These are phyloP conservation scores for Actinomucor elegans DNA, from an alignment of 371 early-diverging fungal species.

Conservation along the genomic window DNA sequence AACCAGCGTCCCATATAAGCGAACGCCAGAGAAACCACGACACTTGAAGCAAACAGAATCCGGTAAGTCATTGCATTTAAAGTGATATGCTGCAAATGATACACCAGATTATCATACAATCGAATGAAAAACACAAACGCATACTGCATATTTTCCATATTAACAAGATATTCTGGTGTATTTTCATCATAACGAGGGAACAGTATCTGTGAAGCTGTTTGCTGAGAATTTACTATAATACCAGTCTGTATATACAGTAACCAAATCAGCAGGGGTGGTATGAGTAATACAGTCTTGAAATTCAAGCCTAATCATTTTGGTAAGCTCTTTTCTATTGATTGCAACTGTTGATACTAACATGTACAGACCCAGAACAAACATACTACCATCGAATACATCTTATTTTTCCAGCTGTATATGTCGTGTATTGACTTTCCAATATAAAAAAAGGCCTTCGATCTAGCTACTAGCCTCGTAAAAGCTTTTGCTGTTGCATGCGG, in stretches of 20 bases:
- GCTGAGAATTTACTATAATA: conserved; percentile 1
- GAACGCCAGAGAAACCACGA: conserved; percentile 1
- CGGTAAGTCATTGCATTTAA: conserved; percentile 22
- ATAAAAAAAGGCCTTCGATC: conserved; percentile 37
- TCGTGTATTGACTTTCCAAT: conserved; percentile 20
- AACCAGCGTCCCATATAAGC: conserved; percentile 5
- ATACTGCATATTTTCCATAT: conserved; percentile 37
- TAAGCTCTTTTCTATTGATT: no score
- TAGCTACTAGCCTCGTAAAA: conserved; percentile 41
- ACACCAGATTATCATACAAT: conserved; percentile 41
- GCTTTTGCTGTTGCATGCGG: conserved; percentile 45
- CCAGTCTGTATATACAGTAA: conserved; percentile 25
- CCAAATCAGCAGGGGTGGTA: conserved; percentile 23
- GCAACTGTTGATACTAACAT: conserved; percentile 18
- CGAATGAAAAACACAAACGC: conserved; percentile 33
- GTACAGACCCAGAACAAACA: conserved; percentile 18
- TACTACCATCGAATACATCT: conserved; percentile 8
- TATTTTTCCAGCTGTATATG: conserved; percentile 36
- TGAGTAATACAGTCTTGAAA: conserved; percentile 19
- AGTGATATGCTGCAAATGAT: conserved; percentile 29
- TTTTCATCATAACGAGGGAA: conserved; percentile 40
- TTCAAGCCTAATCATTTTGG: conserved; percentile 38
- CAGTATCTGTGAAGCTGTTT: conserved; percentile 27
- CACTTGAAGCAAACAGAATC: conserved; percentile 4
- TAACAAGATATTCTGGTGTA: conserved; percentile 33